Percentiles rank a stretch among this genome's conserved stretches.
These are phyloP conservation scores for Chlorella sp. DNA, from an alignment of 139 green algal genomes.

Conservation along the genomic window DNA sequence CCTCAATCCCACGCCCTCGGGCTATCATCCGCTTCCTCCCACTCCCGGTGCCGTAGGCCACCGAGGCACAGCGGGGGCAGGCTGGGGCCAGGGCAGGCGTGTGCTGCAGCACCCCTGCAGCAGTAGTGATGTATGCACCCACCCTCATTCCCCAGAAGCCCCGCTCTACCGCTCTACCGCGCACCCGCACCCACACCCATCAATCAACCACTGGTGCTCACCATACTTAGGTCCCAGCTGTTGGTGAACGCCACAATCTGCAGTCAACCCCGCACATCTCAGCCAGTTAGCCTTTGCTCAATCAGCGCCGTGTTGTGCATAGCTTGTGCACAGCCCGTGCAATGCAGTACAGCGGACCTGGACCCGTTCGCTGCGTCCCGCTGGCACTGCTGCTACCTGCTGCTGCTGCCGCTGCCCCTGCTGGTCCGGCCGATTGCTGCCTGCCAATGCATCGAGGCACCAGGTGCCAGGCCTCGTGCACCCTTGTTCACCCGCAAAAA, in stretches of 20 bases:
- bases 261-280: conserved; percentile 7
- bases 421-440: too few species aligned
- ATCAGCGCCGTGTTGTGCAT: neutral
- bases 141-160: too few species aligned
- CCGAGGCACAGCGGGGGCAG: too few species aligned
- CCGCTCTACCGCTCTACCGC: too few species aligned
- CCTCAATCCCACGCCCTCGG: too few species aligned
- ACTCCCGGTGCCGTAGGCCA: too few species aligned
- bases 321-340: neutral
- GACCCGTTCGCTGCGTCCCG: neutral
- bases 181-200: too few species aligned
- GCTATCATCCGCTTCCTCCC: too few species aligned
- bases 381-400: conserved; percentile 2
- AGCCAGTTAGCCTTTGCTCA: neutral
- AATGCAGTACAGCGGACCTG: neutral
- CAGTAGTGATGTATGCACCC: too few species aligned
- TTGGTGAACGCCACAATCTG: conserved; percentile 64
- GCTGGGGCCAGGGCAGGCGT: too few species aligned
- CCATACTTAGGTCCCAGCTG: conserved; percentile 82
- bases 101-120: too few species aligned
- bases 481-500: neutral
- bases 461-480: neutral
- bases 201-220: conserved; percentile 31
- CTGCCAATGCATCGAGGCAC: neutral
- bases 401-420: conserved; percentile 62